A percentile compares a stretch with the other conserved stretches of the same genome.
These are phyloP conservation scores for Alternaria sp. DNA, from an alignment of 2,329 filamentous ascomycete species.

Conservation along the genomic window DNA sequence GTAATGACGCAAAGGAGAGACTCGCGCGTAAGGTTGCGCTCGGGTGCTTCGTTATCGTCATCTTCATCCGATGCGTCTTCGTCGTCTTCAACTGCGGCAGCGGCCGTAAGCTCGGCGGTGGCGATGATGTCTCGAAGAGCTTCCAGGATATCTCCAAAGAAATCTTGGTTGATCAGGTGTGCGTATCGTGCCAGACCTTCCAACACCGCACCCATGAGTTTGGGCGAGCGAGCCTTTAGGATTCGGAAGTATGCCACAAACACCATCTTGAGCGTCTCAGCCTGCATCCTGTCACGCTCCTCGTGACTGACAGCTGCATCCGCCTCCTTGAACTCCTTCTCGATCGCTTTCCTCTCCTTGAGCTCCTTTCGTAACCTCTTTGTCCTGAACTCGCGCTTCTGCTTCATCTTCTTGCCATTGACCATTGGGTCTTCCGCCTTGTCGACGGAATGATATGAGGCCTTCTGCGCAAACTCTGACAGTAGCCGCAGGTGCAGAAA, in stretches of 20 bases:
- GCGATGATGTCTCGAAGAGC: slow-evolving; percentile 91
- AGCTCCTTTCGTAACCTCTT: slow-evolving; percentile 84
- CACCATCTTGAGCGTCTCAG: slow-evolving; percentile 93
- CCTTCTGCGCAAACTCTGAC: slow-evolving; percentile 85
- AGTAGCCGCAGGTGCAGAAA: slow-evolving; percentile 90
- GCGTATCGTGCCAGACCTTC: slow-evolving; percentile 93
- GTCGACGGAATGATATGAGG: slow-evolving; percentile 78
- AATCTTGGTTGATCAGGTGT: slow-evolving; percentile 98
- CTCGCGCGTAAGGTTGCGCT: slow-evolving; percentile 79
- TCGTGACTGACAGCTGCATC: slow-evolving; percentile 92
- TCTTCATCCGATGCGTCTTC: slow-evolving; percentile 59
- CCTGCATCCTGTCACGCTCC: slow-evolving; percentile 90
- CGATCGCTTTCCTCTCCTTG: slow-evolving; percentile 84
- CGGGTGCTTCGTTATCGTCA: slow-evolving; percentile 51
- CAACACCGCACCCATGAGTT: slow-evolving; percentile 94
- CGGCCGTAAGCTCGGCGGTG: slow-evolving; percentile 64
- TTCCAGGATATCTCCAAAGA: slow-evolving; percentile 95
- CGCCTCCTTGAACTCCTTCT: slow-evolving; percentile 92
- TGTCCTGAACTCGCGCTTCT: slow-evolving; percentile 84
- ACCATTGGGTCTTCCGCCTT: slow-evolving; percentile 56
- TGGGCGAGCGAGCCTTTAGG: slow-evolving; percentile 78
- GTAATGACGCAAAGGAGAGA: slow-evolving; percentile 93
- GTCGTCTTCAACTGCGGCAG: slow-evolving; percentile 53
- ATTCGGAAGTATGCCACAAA: slow-evolving; percentile 96
- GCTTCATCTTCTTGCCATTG: slow-evolving; percentile 67